phyloP scores from a whole-genome alignment of 148 eudicot genomes.

The Tetragonia tetragonoides region DNA sequence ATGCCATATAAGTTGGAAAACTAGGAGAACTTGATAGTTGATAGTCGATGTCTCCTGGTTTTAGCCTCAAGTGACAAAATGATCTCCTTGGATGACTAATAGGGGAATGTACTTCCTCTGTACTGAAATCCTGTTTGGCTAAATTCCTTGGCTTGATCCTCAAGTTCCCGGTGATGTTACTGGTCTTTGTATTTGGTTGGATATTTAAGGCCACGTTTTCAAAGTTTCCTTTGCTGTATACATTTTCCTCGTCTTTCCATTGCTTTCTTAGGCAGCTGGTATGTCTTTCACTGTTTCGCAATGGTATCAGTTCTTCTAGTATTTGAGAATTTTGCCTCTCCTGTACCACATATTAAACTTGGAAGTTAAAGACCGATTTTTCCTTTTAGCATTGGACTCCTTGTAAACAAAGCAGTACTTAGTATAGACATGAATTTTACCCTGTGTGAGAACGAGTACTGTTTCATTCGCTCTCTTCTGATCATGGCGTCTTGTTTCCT shows the following conservation, averaged over 20 bases:
- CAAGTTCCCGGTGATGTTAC: neutral
- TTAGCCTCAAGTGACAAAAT: conserved; percentile 43
- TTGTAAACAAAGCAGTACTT: neutral
- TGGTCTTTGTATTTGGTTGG: no score
- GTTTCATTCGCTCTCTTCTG: conserved; percentile 73
- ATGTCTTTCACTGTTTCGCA: conserved; percentile 30
- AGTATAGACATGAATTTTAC: conserved; percentile 21
- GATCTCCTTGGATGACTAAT: conserved; percentile 71
- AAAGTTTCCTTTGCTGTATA: conserved; percentile 19
- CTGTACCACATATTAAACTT: conserved; percentile 32
- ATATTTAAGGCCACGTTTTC: conserved; percentile 14
- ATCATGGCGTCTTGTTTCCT: conserved; percentile 50
- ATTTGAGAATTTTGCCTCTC: conserved; percentile 51
- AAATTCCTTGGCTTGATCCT: conserved; percentile 25
- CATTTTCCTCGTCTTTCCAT: conserved; percentile 26
- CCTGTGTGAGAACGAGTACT: conserved; percentile 70
- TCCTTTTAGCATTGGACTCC: neutral
- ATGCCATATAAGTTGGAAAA: conserved; percentile 74
- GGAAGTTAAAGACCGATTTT: neutral
- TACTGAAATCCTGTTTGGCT: conserved; percentile 31
- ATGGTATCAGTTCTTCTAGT: conserved; percentile 36
- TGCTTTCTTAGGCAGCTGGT: conserved; percentile 30
- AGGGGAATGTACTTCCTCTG: conserved; percentile 45
- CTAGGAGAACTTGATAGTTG: conserved; percentile 30
- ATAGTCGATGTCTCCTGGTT: conserved; percentile 33